A percentile compares a stretch with the other conserved stretches of the same genome.
Conservation (phyloP, 495 filamentous ascomycete species). For the Neurospora tetraspora region DNA sequence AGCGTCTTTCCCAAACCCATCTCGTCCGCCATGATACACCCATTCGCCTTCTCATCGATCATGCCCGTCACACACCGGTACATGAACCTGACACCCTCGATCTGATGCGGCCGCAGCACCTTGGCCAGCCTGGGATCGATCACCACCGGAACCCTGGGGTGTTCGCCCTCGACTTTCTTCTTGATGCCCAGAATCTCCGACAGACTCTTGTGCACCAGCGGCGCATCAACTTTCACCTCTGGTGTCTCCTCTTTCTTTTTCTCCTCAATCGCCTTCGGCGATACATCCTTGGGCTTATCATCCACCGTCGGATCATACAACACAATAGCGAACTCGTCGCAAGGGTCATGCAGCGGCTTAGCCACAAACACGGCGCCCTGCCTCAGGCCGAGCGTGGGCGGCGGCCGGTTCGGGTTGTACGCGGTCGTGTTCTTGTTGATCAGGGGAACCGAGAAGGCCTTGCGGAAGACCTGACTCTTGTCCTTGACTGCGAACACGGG, state of each 20-base stretch:
- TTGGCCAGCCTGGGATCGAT: conserved; percentile 90
- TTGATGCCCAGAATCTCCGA: conserved; percentile 93
- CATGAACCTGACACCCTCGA: conserved; percentile 97
- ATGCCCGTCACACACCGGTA: conserved; percentile 88
- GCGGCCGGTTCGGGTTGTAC: conserved; percentile 69
- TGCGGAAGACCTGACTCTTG: conserved; percentile 68
- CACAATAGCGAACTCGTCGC: conserved; percentile 93
- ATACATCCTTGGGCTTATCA: conserved; percentile 51
- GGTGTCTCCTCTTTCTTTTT: conserved; percentile 32
- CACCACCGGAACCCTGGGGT: conserved; percentile 88
- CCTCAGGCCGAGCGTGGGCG: conserved; percentile 79
- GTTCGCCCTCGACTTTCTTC: conserved; percentile 71
- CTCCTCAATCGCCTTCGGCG: conserved; percentile 39
- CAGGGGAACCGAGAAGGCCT: conserved; percentile 77
- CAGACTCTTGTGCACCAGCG: conserved; percentile 83
- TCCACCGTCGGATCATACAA: conserved; percentile 93
- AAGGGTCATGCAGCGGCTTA: conserved; percentile 87
- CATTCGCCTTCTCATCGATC: conserved; percentile 88
- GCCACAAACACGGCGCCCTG: conserved; percentile 78
- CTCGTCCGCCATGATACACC: conserved; percentile 99
- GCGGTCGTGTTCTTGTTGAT: conserved; percentile 63
- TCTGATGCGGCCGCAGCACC: conserved; percentile 90
- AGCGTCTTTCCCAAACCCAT: conserved; percentile 98
- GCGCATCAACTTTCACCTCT: conserved; percentile 58
- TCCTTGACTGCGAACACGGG: conserved; percentile 86